These are phyloP conservation scores for Pyricularia sp. DNA, from an alignment of 2,329 filamentous ascomycete genomes.

Conservation along the genomic window DNA sequence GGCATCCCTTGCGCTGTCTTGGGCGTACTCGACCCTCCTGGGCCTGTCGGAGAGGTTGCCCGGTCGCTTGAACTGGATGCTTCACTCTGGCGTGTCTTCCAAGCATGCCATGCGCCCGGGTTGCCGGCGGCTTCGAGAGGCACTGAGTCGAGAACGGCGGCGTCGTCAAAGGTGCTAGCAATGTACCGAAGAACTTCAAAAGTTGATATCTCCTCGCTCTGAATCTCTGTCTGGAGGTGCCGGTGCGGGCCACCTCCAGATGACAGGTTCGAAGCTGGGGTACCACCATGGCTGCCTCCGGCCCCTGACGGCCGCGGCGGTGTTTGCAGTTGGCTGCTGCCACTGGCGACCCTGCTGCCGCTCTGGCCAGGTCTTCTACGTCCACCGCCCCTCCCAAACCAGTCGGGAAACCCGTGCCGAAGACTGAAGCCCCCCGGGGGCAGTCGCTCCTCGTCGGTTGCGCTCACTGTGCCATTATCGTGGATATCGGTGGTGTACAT, in stretches of 20 bases:
- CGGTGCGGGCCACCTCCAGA: slow-evolving; percentile 13
- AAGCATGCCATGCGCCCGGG: slow-evolving; percentile 87
- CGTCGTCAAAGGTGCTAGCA: slow-evolving; percentile 71
- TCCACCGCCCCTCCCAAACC: slow-evolving; percentile 61
- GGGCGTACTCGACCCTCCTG: background rate
- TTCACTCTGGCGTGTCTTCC: slow-evolving; percentile 57
- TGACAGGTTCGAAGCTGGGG: slow-evolving; percentile 16
- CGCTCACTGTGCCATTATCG: slow-evolving; percentile 68
- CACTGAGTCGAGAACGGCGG: slow-evolving; percentile 65
- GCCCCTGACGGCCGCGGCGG: slow-evolving; percentile 16
- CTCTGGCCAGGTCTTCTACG: slow-evolving; percentile 16
- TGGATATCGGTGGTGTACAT: slow-evolving; percentile 77
- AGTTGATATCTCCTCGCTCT: slow-evolving; percentile 39
- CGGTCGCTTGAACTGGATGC: slow-evolving; percentile 16
- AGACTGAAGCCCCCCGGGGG: slow-evolving; percentile 87
- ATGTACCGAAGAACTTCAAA: slow-evolving; percentile 73
- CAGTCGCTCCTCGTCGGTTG: slow-evolving; percentile 71
- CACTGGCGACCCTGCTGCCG: slow-evolving; percentile 9
- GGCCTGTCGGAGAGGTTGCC: background rate
- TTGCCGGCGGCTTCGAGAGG: slow-evolving; percentile 80
- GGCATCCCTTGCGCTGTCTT: background rate
- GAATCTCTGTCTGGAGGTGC: slow-evolving; percentile 30
- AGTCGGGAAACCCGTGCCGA: slow-evolving; percentile 80
- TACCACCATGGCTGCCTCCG: slow-evolving; percentile 15
- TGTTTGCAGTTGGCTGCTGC: slow-evolving; percentile 8